These are phyloP conservation scores for Dissophora ornata DNA, from an alignment of 192 early-diverging fungal species.

Conservation along the genomic window DNA sequence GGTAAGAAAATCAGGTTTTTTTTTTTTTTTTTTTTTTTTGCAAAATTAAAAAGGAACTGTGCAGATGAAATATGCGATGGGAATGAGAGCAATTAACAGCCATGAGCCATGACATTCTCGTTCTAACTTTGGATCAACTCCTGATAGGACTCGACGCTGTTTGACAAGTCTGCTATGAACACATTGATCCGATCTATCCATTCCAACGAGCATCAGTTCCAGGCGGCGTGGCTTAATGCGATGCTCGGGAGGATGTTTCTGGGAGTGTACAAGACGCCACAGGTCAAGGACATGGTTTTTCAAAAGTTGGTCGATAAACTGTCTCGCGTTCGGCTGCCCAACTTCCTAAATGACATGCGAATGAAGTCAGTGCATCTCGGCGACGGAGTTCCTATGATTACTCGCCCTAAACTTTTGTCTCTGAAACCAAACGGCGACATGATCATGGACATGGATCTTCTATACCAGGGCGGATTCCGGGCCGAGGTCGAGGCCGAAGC, in stretches of 20 bases:
- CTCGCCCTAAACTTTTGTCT: slow-evolving; percentile 76
- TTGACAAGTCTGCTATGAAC: slow-evolving; percentile 58
- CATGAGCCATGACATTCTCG: too few species aligned
- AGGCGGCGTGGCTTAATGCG: slow-evolving; percentile 85
- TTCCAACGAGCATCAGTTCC: slow-evolving; percentile 62
- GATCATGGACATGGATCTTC: slow-evolving; percentile 76
- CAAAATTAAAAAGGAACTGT: not conserved
- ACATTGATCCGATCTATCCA: slow-evolving; percentile 63
- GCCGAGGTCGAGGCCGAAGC: slow-evolving; percentile 80
- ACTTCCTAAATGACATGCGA: slow-evolving; percentile 83
- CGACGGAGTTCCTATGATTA: slow-evolving; percentile 80
- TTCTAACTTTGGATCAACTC: not conserved
- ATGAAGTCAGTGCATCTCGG: slow-evolving; percentile 83
- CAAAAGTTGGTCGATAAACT: slow-evolving; percentile 73
- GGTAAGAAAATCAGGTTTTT: slow-evolving; percentile 17
- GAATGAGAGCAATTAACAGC: not conserved
- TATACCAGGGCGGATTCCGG: slow-evolving; percentile 82
- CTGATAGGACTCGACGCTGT: slow-evolving; percentile 46
- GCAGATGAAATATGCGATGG: not conserved
- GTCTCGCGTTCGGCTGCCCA: slow-evolving; percentile 67
- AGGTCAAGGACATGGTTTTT: slow-evolving; percentile 67
- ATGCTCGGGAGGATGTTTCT: slow-evolving; percentile 85
- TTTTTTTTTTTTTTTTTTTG: not conserved
- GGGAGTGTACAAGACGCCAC: slow-evolving; percentile 71
- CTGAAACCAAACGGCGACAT: slow-evolving; percentile 81